These are phyloP conservation scores for Amanita molliuscula DNA, from an alignment of 768 basidiomycete species.

Conservation along the genomic window DNA sequence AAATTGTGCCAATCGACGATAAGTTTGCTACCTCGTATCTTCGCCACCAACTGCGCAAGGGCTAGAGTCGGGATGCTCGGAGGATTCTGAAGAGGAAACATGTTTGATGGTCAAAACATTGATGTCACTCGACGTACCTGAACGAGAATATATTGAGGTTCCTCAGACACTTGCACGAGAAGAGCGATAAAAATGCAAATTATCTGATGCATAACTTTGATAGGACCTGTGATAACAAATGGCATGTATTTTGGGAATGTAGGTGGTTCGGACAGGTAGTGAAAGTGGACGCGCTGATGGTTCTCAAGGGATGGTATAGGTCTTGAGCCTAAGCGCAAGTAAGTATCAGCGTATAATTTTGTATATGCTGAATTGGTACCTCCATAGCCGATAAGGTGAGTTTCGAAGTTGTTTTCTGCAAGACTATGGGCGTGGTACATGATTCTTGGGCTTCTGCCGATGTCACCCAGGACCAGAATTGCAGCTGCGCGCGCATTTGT, in stretches of 20 bases:
- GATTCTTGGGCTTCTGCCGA: constrained; percentile 94
- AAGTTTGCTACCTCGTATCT: constrained; percentile 66
- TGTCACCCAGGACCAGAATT: constrained; percentile 89
- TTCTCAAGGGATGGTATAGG: constrained; percentile 66
- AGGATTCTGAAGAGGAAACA: constrained; percentile 57
- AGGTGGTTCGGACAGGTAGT: constrained; percentile 61
- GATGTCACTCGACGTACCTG: constrained; percentile 46
- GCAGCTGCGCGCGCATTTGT: constrained; percentile 56
- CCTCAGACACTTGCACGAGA: constrained; percentile 44
- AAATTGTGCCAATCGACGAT: constrained; percentile 99
- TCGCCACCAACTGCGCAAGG: constrained; percentile 66
- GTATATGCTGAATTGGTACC: constrained; percentile 36
- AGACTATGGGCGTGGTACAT: constrained; percentile 98
- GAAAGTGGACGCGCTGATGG: constrained; percentile 50
- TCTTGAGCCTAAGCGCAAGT: constrained; percentile 48
- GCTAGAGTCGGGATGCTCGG: constrained; percentile 92
- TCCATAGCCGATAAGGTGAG: constrained; percentile 76
- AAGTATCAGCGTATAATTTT: background rate
- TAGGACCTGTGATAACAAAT: constrained; percentile 64
- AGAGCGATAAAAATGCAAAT: constrained; percentile 51
- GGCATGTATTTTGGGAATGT: constrained; percentile 41
- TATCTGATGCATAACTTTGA: constrained; percentile 72
- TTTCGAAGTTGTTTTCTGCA: constrained; percentile 66
- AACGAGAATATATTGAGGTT: constrained; percentile 80
- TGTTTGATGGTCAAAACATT: background rate